phyloP scores from a whole-genome alignment of 2,329 filamentous ascomycete species.

The Paraphoma chrysanthemicola region DNA sequence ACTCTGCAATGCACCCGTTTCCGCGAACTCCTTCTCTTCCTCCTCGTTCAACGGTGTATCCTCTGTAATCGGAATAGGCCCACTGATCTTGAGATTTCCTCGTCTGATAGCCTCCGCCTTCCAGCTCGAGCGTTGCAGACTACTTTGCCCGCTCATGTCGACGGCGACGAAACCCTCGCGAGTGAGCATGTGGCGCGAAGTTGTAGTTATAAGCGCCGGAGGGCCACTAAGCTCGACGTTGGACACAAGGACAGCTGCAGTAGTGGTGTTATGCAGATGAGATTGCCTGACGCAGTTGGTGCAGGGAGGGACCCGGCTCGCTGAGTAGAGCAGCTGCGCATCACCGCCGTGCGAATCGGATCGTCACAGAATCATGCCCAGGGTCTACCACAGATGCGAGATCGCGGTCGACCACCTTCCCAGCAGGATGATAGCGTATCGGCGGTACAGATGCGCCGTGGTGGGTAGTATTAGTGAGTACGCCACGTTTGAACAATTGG shows the following conservation, averaged over 20 bases:
- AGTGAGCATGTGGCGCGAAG: slow-evolving; percentile 39
- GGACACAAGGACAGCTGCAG: slow-evolving; percentile 9
- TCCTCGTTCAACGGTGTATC: slow-evolving; percentile 43
- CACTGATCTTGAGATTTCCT: slow-evolving; percentile 48
- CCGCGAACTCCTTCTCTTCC: slow-evolving; percentile 41
- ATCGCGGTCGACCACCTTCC: neutral
- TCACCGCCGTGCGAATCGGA: slow-evolving; percentile 15
- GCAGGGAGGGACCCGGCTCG: slow-evolving; percentile 29
- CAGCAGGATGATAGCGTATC: slow-evolving; percentile 1
- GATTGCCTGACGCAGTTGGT: slow-evolving; percentile 31
- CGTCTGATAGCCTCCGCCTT: slow-evolving; percentile 49
- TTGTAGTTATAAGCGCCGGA: slow-evolving; percentile 4
- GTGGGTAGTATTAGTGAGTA: slow-evolving; percentile 2
- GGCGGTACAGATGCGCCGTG: neutral
- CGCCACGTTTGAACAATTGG: neutral
- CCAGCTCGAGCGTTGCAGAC: slow-evolving; percentile 45
- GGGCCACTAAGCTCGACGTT: slow-evolving; percentile 16
- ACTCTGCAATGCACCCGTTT: slow-evolving; percentile 25
- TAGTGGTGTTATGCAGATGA: slow-evolving; percentile 26
- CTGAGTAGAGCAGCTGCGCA: slow-evolving; percentile 21
- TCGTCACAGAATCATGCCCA: slow-evolving; percentile 20
- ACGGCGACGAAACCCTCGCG: slow-evolving; percentile 38
- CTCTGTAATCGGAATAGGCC: slow-evolving; percentile 48
- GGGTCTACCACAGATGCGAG: neutral
- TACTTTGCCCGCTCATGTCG: slow-evolving; percentile 38